Evolutionary conservation across 371 early-diverging fungal genomes (phyloP).

Genomic region (Zopfochytrium polystomum): DNA sequence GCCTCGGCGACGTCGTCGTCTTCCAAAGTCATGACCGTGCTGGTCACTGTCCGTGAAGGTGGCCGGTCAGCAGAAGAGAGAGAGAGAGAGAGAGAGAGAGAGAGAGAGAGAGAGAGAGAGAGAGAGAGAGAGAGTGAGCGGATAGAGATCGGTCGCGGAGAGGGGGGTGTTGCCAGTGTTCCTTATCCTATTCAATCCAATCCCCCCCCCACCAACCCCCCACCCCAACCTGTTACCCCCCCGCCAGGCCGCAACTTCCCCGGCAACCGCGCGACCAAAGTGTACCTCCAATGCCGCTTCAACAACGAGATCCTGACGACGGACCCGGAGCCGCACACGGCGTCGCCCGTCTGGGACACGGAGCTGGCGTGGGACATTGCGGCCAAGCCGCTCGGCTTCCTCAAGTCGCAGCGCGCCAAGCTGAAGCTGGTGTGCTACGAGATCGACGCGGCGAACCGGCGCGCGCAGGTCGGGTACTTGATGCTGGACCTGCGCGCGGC

Average conservation of each 20-base stretch:
- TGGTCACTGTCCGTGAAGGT: slow-evolving; percentile 45
- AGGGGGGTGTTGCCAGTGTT: too few species aligned
- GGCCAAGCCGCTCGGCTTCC: slow-evolving; percentile 37
- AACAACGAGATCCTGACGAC: slow-evolving; percentile 52
- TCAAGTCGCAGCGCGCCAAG: slow-evolving; percentile 45
- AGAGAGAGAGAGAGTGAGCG: too few species aligned
- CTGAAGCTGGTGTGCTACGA: slow-evolving; percentile 45
- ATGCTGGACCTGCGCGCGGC: slow-evolving; percentile 47
- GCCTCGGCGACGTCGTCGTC: too few species aligned
- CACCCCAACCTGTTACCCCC: too few species aligned
- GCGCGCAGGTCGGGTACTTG: slow-evolving; percentile 46
- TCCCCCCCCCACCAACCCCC: not conserved
- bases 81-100: too few species aligned
- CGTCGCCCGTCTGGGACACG: slow-evolving; percentile 48
- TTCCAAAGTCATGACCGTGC: too few species aligned
- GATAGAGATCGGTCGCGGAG: too few species aligned
- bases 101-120: too few species aligned
- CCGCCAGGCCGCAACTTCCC: slow-evolving; percentile 41
- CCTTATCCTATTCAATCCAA: too few species aligned
- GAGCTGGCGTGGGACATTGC: slow-evolving; percentile 52
- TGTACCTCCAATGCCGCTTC: slow-evolving; percentile 57
- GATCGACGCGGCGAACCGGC: slow-evolving; percentile 24
- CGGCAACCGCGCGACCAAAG: slow-evolving; percentile 24
- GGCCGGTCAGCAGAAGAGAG: too few species aligned
- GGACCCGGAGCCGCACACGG: slow-evolving; percentile 40